Percentiles rank a stretch among this genome's conserved stretches.
phyloP scores from a whole-genome alignment of 768 basidiomycete genomes.

The Rhodotorula babjevae region DNA sequence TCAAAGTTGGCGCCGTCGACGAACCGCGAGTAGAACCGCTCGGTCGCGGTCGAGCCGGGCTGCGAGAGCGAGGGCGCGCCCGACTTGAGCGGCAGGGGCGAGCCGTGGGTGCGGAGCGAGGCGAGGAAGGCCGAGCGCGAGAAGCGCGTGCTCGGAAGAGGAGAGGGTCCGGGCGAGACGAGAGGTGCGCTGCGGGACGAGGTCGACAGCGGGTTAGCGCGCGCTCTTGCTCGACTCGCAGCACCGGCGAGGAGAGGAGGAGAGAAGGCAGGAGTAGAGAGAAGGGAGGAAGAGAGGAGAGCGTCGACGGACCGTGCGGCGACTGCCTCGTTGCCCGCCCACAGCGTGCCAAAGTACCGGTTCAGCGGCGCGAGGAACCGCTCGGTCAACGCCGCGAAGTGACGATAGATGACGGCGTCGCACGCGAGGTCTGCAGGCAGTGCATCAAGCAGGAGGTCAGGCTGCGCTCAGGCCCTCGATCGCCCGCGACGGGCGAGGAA shows the following conservation, averaged over 20 bases:
- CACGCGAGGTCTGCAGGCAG: background rate
- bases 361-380: constrained; percentile 82
- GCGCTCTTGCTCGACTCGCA: too few species aligned
- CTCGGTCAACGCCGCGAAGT: constrained; percentile 79
- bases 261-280: background rate
- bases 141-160: constrained; percentile 1
- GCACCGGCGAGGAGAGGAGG: background rate
- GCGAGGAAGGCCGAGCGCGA: constrained; percentile 14
- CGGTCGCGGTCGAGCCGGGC: background rate
- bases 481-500: too few species aligned
- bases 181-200: background rate
- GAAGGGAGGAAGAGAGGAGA: background rate
- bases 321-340: constrained; percentile 51
- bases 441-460: background rate
- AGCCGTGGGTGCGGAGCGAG: constrained; percentile 25
- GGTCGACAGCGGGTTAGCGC: too few species aligned
- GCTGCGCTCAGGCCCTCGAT: too few species aligned
- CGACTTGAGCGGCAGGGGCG: constrained; percentile 9
- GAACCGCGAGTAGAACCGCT: constrained; percentile 26
- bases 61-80: constrained; percentile 7
- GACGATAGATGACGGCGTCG: constrained; percentile 54
- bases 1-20: background rate
- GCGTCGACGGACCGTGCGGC: background rate
- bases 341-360: constrained; percentile 81
- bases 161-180: constrained; percentile 1